A percentile compares a stretch with the other conserved stretches of the same genome.
Conservation (phyloP, 148 eudicot genomes). For the Amaranthus cruentus region DNA sequence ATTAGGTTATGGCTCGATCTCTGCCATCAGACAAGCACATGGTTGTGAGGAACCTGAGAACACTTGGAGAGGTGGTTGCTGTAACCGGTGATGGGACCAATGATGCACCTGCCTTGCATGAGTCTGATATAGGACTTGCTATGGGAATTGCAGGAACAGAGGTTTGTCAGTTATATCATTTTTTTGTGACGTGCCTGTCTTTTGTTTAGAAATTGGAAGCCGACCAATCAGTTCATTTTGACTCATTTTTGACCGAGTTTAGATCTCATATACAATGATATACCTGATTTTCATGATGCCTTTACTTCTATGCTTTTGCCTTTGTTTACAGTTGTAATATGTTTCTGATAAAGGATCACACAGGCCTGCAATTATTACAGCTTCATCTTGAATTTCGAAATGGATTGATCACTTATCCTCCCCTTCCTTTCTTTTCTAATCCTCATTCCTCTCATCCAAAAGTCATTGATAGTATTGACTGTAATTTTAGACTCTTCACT, state of each 20-base stretch:
- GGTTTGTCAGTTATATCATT: conserved; percentile 27
- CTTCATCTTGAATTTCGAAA: not conserved
- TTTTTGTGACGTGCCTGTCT: not conserved
- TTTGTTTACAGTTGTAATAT: not conserved
- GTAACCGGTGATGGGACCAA: conserved; percentile 54
- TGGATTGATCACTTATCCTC: not conserved
- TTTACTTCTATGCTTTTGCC: not conserved
- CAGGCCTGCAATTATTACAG: not conserved
- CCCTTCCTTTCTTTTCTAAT: too few relatives aligned
- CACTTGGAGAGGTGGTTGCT: conserved; percentile 42
- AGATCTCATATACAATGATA: not conserved
- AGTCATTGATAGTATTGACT: not conserved
- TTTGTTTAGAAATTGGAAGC: not conserved
- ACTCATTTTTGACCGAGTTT: not conserved
- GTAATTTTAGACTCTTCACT: not conserved
- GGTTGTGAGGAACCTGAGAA: conserved; percentile 31
- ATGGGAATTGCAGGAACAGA: conserved; percentile 57
- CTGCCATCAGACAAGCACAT: conserved; percentile 41
- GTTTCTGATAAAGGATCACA: not conserved
- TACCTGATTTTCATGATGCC: not conserved
- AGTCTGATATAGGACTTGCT: conserved; percentile 46
- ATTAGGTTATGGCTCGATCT: conserved; percentile 48
- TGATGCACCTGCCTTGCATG: conserved; percentile 52
- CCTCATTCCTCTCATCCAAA: not conserved
- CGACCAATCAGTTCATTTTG: conserved; percentile 4